A percentile compares a stretch with the other conserved stretches of the same genome.
Conservation (phyloP, 352 stramenopile genomes). For the Globisporangium megalacanthum region DNA sequence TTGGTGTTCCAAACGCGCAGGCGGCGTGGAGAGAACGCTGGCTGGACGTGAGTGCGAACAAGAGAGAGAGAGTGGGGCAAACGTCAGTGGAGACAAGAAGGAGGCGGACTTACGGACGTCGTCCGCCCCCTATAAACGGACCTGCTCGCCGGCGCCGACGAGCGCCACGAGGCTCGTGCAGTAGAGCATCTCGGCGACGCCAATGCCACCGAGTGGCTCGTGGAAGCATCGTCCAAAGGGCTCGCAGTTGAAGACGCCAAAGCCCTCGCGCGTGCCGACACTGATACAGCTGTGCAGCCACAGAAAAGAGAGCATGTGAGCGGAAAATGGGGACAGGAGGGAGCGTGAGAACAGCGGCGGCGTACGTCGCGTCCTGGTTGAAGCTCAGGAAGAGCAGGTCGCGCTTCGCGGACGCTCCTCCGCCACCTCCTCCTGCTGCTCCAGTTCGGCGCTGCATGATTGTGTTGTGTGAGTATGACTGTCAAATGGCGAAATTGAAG, state of each 20-base stretch:
- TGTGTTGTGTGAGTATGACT: too few relatives aligned
- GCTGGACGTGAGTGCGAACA: conserved; percentile 20
- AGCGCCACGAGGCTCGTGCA: conserved; percentile 91
- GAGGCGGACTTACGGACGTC: background rate
- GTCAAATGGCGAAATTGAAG: too few relatives aligned
- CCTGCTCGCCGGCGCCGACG: conserved; percentile 86
- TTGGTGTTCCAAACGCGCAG: conserved; percentile 92
- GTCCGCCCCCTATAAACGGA: conserved; percentile 12
- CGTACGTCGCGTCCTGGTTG: conserved; percentile 90
- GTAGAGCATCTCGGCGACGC: conserved; percentile 92
- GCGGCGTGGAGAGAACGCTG: conserved; percentile 86
- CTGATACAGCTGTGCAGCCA: conserved; percentile 75
- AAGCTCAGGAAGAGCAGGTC: conserved; percentile 89
- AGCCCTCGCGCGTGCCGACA: conserved; percentile 83
- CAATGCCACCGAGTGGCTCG: conserved; percentile 83
- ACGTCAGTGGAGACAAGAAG: background rate
- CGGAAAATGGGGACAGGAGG: background rate
- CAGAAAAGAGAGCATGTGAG: background rate
- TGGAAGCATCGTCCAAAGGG: conserved; percentile 89
- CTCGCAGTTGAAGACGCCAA: conserved; percentile 90
- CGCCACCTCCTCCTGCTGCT: background rate
- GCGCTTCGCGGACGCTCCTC: conserved; percentile 45
- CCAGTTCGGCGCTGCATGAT: too few relatives aligned
- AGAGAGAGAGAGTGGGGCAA: background rate
- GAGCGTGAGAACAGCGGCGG: background rate